Evolutionary conservation across 352 stramenopile genomes (phyloP), one percentile per base, ranked within the genome.

Genomic region (Pythium insidiosum): DNA sequence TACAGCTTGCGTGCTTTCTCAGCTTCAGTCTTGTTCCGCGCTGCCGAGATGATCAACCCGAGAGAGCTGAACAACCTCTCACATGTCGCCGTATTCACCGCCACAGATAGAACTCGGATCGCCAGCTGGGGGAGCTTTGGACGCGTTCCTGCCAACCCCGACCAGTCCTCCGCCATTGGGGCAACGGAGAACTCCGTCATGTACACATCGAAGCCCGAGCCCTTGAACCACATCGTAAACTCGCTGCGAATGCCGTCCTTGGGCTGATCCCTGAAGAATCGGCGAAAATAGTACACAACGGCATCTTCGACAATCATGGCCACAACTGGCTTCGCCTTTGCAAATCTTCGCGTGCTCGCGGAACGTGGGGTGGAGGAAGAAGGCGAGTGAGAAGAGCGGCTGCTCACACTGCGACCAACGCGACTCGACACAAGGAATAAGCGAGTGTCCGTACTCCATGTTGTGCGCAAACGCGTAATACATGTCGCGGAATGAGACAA

Each of bases 61-160:
- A 66, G 36, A 19, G 56, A 44, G 23, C 47, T 66, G 28, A 62
- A 66, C 7, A 56, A 33, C 0, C 52, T 47, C 24, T 62, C 58
- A 38, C 58, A 62, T 6, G 48, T 66, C 20, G 58, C 52, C 1
- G 39, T 62, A 26, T 66, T 64, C 21, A 64, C 45, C 20, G 46
- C 37, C 43, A 61, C 56, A 0, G 48, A 63, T 28, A 63, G 29
- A 6, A 58, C 23, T 6, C 22, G 23, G 4, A 58, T 26, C 10
- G 39, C 48, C 25, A 67, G 45, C 23, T 43, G 3, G 11, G 51
- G 30, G 3, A 61, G 29, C 31, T 25, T 28, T 19, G 24, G 4
- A 29, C n/a, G n/a, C n/a, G n/a, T n/a, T n/a, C n/a, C n/a, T 33
- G 15, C 9, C 15, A 33, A 15, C 15, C 28, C 9, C 2, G 10